phyloP scores from a whole-genome alignment of 2,329 filamentous ascomycete genomes.

The Fusarium neocosmosporiellum region DNA sequence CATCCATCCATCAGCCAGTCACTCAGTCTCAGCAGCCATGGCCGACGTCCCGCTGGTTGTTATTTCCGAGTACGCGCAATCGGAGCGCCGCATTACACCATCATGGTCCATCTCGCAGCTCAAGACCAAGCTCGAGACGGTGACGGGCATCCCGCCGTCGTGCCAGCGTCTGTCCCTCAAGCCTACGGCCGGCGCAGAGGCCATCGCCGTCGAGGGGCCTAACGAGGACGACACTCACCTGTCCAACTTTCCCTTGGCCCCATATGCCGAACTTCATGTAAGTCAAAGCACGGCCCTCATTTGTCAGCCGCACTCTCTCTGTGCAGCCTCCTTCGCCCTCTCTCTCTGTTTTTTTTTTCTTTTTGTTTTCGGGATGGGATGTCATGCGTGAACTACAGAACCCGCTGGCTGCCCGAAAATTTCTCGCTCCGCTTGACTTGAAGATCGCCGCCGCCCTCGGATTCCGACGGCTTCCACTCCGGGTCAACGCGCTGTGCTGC shows the following conservation, averaged over 20 bases:
- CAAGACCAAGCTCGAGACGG: constrained; percentile 88
- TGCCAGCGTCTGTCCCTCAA: constrained; percentile 82
- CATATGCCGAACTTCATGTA: constrained; percentile 85
- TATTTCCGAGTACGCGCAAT: constrained; percentile 79
- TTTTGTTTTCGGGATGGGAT: constrained; percentile 3
- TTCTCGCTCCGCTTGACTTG: constrained; percentile 13
- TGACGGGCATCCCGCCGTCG: constrained; percentile 89
- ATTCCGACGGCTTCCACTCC: constrained; percentile 19
- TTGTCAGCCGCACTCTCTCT: constrained; percentile 24
- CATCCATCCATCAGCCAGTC: constrained; percentile 1
- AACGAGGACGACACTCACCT: constrained; percentile 79
- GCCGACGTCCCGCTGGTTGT: constrained; percentile 82
- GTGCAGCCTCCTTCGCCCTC: background rate
- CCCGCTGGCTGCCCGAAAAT: constrained; percentile 3
- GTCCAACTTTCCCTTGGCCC: constrained; percentile 72
- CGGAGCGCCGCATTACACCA: constrained; percentile 91
- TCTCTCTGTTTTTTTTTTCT: constrained; percentile 5
- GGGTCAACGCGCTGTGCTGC: constrained; percentile 15
- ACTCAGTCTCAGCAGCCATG: constrained; percentile 54
- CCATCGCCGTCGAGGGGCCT: constrained; percentile 72
- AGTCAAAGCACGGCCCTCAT: constrained; percentile 54
- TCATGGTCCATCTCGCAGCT: constrained; percentile 89
- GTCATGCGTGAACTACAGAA: constrained; percentile 14
- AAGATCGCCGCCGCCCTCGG: constrained; percentile 1
- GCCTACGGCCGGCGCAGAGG: constrained; percentile 63